Percentiles rank a stretch among this genome's conserved stretches.
Evolutionary conservation across 176 grass and related monocot species (phyloP).

Genomic region (Lolium rigidum): DNA sequence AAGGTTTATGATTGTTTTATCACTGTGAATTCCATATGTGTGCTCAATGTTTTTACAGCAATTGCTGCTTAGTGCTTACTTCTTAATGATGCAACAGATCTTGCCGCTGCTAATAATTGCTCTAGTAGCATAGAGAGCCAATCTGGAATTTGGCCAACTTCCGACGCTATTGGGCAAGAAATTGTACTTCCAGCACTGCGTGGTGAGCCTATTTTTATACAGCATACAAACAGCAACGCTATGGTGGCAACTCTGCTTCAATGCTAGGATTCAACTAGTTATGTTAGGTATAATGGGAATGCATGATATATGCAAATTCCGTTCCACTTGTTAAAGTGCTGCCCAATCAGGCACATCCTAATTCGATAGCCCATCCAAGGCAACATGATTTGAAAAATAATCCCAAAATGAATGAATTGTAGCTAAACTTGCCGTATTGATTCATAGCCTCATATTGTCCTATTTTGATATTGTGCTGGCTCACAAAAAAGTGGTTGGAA

Average conservation of each 20-base stretch:
- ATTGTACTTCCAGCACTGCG: conserved; percentile 49
- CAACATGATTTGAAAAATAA: neutral
- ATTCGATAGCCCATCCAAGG: neutral
- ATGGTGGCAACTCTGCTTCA: neutral
- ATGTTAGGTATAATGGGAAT: neutral
- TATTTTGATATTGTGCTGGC: neutral
- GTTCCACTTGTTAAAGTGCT: neutral
- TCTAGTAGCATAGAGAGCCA: conserved; percentile 69
- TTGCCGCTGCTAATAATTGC: conserved; percentile 50
- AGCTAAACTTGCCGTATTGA: neutral
- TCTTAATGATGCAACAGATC: conserved; percentile 26
- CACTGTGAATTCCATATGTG: neutral
- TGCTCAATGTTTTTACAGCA: neutral
- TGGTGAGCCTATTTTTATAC: conserved; percentile 54
- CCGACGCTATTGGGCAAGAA: conserved; percentile 62
- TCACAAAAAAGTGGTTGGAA: neutral
- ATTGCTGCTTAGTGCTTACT: conserved; percentile 4
- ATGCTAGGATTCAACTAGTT: neutral
- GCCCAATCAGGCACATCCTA: neutral
- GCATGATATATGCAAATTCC: neutral
- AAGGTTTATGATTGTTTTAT: conserved; percentile 45
- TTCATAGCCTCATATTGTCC: neutral
- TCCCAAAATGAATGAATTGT: neutral
- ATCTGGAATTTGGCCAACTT: conserved; percentile 56
- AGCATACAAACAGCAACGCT: neutral